A percentile compares a stretch with the other conserved stretches of the same genome.
phyloP scores from a whole-genome alignment of 2,329 filamentous ascomycete species.

The Ascomycota sp. region DNA sequence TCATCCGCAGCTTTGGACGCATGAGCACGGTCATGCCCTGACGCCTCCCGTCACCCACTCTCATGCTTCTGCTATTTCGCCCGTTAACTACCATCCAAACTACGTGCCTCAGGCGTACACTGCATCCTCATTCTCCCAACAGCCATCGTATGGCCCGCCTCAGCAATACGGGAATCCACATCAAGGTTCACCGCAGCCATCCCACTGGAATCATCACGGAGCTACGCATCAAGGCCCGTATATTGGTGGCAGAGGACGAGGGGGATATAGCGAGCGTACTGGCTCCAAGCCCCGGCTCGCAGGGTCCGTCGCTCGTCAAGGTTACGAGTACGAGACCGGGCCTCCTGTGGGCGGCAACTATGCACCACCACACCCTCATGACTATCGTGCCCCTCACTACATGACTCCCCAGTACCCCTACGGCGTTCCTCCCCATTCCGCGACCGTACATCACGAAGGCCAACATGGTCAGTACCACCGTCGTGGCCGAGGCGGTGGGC shows the following conservation, averaged over 20 bases:
- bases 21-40: conserved; percentile 15
- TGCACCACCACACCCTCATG: conserved; percentile 17
- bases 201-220: conserved; percentile 7
- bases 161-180: conserved; percentile 16
- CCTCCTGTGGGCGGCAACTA: conserved; percentile 15
- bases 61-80: conserved; percentile 25
- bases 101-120: conserved; percentile 33
- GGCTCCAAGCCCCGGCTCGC: conserved; percentile 11
- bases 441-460: conserved; percentile 9
- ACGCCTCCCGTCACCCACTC: conserved; percentile 18
- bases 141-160: conserved; percentile 19
- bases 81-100: conserved; percentile 34
- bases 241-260: conserved; percentile 16
- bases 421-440: conserved; percentile 15
- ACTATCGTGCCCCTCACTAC: conserved; percentile 17
- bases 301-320: conserved; percentile 12
- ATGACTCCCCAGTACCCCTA: conserved; percentile 15
- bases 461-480: conserved; percentile 13
- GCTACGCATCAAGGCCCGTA: conserved; percentile 15
- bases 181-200: conserved; percentile 10
- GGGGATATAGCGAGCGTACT: conserved; percentile 23
- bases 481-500: conserved; percentile 13
- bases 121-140: conserved; percentile 19
- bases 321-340: conserved; percentile 12
- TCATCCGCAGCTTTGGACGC: conserved; percentile 19